Evolutionary conservation across 1,139 yeast genomes (phyloP).

Genomic region (Waltiozyma sp.): DNA sequence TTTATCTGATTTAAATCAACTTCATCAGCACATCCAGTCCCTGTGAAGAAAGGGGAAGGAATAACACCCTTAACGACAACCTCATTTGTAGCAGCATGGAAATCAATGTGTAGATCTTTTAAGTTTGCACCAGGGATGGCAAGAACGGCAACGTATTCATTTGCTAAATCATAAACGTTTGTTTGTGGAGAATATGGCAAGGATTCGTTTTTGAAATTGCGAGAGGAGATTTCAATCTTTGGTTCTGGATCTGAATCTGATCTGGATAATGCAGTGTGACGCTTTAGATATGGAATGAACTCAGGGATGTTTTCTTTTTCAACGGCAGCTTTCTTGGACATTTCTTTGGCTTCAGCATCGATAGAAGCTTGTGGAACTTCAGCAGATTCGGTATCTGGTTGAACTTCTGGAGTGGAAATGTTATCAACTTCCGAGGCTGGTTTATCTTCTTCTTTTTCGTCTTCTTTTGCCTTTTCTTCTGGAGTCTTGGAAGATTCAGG

Average conservation of each 20-base stretch:
- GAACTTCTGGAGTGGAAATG: neutral
- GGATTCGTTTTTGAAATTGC: conserved; percentile 28
- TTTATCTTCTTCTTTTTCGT: conserved; percentile 8
- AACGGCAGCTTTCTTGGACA: conserved; percentile 3
- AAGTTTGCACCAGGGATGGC: conserved; percentile 46
- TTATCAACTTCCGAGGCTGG: conserved; percentile 3
- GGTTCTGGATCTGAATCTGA: conserved; percentile 24
- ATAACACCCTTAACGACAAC: conserved; percentile 35
- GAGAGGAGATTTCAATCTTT: conserved; percentile 33
- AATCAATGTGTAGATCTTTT: conserved; percentile 40
- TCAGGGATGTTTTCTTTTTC: neutral
- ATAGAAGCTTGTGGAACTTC: conserved; percentile 2
- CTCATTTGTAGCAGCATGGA: conserved; percentile 42
- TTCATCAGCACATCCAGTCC: too few species aligned
- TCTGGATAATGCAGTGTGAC: conserved; percentile 13
- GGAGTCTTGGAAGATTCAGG: neutral
- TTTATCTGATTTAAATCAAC: conserved; percentile 22
- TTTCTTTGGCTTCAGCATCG: neutral
- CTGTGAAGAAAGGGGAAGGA: conserved; percentile 25
- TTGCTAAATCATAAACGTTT: conserved; percentile 38
- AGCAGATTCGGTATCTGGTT: neutral
- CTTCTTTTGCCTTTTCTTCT: conserved; percentile 10
- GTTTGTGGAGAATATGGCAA: conserved; percentile 44
- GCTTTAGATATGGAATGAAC: conserved; percentile 14
- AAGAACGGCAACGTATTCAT: conserved; percentile 32